Conservation (phyloP, 805 yeast genomes). For the Ogataea angusta region DNA sequence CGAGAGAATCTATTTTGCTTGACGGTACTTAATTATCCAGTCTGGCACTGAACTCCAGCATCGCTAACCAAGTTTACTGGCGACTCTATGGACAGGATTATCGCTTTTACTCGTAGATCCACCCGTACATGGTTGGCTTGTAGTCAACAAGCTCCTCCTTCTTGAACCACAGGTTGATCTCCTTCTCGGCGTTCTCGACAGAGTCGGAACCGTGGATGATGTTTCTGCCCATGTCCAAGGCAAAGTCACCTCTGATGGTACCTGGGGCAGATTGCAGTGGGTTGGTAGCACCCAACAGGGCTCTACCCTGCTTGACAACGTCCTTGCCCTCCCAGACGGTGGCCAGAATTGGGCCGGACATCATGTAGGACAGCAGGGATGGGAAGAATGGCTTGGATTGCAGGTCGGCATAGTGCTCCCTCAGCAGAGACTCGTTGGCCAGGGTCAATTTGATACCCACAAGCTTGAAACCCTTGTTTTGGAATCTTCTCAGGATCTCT, state of each 20-base stretch:
- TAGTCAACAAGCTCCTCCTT: conserved; percentile 91
- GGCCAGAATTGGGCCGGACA: conserved; percentile 97
- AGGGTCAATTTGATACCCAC: conserved; percentile 90
- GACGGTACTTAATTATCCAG: background rate
- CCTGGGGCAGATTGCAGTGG: conserved; percentile 98
- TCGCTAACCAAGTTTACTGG: background rate
- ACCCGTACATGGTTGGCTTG: conserved; percentile 78
- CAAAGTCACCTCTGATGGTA: conserved; percentile 99
- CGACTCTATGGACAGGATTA: background rate
- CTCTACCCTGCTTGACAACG: conserved; percentile 98
- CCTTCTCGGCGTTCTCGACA: conserved; percentile 95
- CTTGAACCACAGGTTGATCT: conserved; percentile 97
- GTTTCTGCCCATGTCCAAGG: conserved; percentile 98
- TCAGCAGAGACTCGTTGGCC: conserved; percentile 83
- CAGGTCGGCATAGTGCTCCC: conserved; percentile 94
- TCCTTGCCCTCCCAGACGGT: conserved; percentile 99
- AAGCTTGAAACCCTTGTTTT: conserved; percentile 95
- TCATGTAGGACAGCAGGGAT: conserved; percentile 92
- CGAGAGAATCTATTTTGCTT: conserved; percentile 1
- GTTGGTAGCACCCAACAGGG: conserved; percentile 98
- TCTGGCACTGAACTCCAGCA: background rate
- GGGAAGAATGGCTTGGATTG: conserved; percentile 98
- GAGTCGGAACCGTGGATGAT: conserved; percentile 99
- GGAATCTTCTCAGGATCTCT: conserved; percentile 88
- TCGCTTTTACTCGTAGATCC: conserved; percentile 84